A percentile compares a stretch with the other conserved stretches of the same genome.
Conservation (phyloP, 2,329 filamentous ascomycete genomes). For the Cryphonectria naterciae region DNA sequence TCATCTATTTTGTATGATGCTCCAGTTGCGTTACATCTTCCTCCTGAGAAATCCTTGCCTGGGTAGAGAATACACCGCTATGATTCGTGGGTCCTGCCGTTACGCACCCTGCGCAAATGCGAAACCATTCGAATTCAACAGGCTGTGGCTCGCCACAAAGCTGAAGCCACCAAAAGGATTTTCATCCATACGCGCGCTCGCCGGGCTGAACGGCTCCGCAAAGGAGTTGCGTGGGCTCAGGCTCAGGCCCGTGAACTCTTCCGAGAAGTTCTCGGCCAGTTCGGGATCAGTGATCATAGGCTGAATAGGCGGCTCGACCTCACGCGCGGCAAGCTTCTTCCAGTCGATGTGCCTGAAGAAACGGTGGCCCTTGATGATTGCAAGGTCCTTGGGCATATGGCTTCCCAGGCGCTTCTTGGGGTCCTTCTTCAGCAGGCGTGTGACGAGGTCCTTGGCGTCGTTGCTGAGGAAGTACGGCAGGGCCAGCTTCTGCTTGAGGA, state of each 20-base stretch:
- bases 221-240: slow-evolving; percentile 63
- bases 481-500: slow-evolving; percentile 86
- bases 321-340: slow-evolving; percentile 80
- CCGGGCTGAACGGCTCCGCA: slow-evolving; percentile 44
- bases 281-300: slow-evolving; percentile 95
- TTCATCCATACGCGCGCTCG: slow-evolving; percentile 46
- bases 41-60: background rate
- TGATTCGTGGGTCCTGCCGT: background rate
- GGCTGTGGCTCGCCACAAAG: slow-evolving; percentile 62
- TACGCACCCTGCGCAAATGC: slow-evolving; percentile 20
- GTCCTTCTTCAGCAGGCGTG: slow-evolving; percentile 87
- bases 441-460: slow-evolving; percentile 93
- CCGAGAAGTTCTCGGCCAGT: slow-evolving; percentile 92
- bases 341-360: slow-evolving; percentile 99
- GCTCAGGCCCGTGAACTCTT: slow-evolving; percentile 86
- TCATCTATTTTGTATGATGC: slow-evolving; percentile 8
- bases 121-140: slow-evolving; percentile 36
- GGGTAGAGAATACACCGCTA: background rate
- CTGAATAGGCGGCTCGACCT: slow-evolving; percentile 85
- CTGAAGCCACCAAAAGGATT: slow-evolving; percentile 68
- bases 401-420: slow-evolving; percentile 86
- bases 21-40: background rate
- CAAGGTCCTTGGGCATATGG: slow-evolving; percentile 86
- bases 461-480: slow-evolving; percentile 89
- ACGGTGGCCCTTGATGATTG: slow-evolving; percentile 84